Base-by-base conservation (phyloP, 805 yeast genomes). In the Candida odintsovae region DNA sequence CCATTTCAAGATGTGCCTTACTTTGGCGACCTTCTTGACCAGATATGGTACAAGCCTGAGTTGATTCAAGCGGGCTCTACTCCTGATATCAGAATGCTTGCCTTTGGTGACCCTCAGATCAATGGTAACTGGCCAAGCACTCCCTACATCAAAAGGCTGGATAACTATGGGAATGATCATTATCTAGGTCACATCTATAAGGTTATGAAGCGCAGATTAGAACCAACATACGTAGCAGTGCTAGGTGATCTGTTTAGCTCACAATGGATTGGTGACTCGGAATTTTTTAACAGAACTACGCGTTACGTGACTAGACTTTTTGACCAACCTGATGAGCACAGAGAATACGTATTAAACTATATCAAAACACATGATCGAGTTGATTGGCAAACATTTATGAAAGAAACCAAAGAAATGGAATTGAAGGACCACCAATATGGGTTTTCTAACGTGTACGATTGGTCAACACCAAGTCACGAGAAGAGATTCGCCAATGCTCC, bases 41-140 rank as follows among this genome's bases (percentile, higher is more conserved):
- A 62, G 39, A 47, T 69, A 53, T 51, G 70, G 46, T 19, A 65
- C 26, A 46, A 55, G 31, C 35, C 56, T 48, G 38, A 44, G 35
- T 36, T 49, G 36, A 48, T 40, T 18, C 28, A 43, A 13, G 51
- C 54, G 23, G 41, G 22, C 2, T 35, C 40, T 2, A 51, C 71
- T 5, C 61, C 70, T 11, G 80, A 76, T 54, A 75, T 90, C 43
- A 79, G 78, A 51, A 65, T 94, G 65, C 64, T 90, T 52, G 85
- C 96, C 6, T 83, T 90, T 64, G 99, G 98, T 7, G 99, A 94
- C 60, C 99, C 99, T 0, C 99, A 94, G 68, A 90, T 94, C 64
- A 86, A 92, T 51, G 99, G 99, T 2, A 78, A 82, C 55, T 82
- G 88, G 85, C 77, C 76, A 8, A 68, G 72, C 22, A 84, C 96